phyloP scores from a whole-genome alignment of 1,284 basidiomycete species.

The Puccinia coronata region DNA sequence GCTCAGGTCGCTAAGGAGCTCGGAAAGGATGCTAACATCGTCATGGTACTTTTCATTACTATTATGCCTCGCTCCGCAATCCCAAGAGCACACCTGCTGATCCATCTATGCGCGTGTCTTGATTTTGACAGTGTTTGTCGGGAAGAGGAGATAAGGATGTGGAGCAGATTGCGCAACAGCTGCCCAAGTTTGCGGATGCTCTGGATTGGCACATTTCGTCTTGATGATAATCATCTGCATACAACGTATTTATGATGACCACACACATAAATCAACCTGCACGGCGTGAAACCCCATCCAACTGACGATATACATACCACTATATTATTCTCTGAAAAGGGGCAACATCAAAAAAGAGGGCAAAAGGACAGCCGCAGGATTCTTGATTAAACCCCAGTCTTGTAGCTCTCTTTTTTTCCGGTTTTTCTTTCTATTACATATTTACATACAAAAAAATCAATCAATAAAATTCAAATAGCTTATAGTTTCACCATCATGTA shows the following conservation, averaged over 20 bases:
- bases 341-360: no score
- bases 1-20: conserved; percentile 81
- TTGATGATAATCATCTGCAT: not conserved
- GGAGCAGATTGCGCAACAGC: conserved; percentile 56
- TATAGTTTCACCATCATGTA: no score
- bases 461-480: no score
- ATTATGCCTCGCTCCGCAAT: no score
- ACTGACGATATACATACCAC: not conserved
- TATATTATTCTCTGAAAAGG: no score
- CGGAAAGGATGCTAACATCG: conserved; percentile 80
- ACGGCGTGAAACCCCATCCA: no score
- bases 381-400: not conserved
- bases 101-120: not conserved
- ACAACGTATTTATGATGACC: no score
- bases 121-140: conserved; percentile 64
- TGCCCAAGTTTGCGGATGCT: conserved; percentile 41
- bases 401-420: not conserved
- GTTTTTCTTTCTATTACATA: no score
- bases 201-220: conserved; percentile 44
- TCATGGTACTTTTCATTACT: conserved; percentile 67
- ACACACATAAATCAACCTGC: no score
- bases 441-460: no score
- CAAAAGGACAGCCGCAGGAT: not conserved
- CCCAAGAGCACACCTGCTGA: not conserved
- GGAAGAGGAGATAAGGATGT: conserved; percentile 94